These are phyloP conservation scores for Trypanosoma boissoni DNA, from an alignment of 208 protist species.

Conservation along the genomic window DNA sequence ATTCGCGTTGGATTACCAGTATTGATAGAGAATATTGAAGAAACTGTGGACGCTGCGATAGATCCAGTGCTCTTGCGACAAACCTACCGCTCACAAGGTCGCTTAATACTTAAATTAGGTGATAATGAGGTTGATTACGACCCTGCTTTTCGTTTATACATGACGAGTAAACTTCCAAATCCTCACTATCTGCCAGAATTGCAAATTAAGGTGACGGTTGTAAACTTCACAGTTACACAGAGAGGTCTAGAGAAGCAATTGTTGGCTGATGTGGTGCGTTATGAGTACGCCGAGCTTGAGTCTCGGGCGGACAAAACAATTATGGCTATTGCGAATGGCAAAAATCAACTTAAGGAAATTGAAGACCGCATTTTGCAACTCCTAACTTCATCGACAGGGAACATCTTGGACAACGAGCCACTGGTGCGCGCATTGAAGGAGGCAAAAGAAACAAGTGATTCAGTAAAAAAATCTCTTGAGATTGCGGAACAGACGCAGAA, in stretches of 20 bases:
- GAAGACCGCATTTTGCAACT: conserved; percentile 94
- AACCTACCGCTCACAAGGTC: conserved; percentile 89
- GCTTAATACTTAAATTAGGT: conserved; percentile 91
- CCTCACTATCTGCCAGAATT: conserved; percentile 95
- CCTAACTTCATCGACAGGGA: conserved; percentile 90
- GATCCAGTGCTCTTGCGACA: conserved; percentile 95
- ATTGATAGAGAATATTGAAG: conserved; percentile 95
- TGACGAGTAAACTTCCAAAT: conserved; percentile 95
- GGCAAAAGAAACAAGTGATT: conserved; percentile 90
- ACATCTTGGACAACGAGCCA: conserved; percentile 96
- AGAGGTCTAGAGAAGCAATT: conserved; percentile 93
- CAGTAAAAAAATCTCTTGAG: conserved; percentile 86
- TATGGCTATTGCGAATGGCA: conserved; percentile 93
- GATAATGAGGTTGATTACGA: conserved; percentile 95
- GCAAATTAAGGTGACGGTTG: conserved; percentile 92
- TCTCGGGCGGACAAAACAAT: conserved; percentile 90
- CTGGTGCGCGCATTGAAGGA: conserved; percentile 94
- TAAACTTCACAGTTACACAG: conserved; percentile 95
- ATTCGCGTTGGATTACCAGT: conserved; percentile 95
- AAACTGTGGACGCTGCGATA: conserved; percentile 95
- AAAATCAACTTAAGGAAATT: conserved; percentile 92
- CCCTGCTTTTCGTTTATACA: conserved; percentile 93
- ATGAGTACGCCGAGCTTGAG: conserved; percentile 92
- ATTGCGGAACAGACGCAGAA: conserved; percentile 93
- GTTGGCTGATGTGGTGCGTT: conserved; percentile 89